Evolutionary conservation across 495 filamentous ascomycete species (phyloP).

Genomic region (Tuber melanosporum): DNA sequence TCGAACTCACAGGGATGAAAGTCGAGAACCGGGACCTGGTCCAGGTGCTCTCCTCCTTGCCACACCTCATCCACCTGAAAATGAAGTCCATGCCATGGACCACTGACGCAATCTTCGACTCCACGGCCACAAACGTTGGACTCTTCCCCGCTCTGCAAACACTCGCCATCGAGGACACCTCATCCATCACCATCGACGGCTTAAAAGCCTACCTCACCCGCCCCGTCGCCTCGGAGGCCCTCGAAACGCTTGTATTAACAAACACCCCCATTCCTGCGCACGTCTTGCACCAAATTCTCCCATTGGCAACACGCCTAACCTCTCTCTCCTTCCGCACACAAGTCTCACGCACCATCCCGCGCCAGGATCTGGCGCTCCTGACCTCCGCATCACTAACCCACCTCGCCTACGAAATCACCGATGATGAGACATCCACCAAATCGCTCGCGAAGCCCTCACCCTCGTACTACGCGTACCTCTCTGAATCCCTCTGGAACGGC

Average conservation of each 20-base stretch:
- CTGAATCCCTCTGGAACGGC: conserved; percentile 67
- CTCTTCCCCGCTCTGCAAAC: conserved; percentile 58
- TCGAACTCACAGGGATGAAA: conserved; percentile 66
- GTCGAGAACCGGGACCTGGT: conserved; percentile 66
- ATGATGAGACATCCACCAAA: conserved; percentile 50
- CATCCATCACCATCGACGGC: conserved; percentile 57
- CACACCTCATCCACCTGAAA: conserved; percentile 62
- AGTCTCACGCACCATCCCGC: conserved; percentile 42
- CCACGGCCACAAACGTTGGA: conserved; percentile 59
- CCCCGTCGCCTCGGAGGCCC: conserved; percentile 25
- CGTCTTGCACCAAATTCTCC: conserved; percentile 36
- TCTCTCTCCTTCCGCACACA: conserved; percentile 41
- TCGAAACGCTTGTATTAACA: conserved; percentile 48
- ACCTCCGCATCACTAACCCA: conserved; percentile 59
- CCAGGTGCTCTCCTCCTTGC: conserved; percentile 62
- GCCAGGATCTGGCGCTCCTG: conserved; percentile 56
- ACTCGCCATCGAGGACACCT: conserved; percentile 56
- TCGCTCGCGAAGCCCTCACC: conserved; percentile 55
- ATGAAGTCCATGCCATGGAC: conserved; percentile 60
- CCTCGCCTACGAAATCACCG: conserved; percentile 76
- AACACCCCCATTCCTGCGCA: conserved; percentile 58
- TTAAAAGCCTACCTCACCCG: conserved; percentile 62
- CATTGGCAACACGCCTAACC: conserved; percentile 41
- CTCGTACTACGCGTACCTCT: conserved; percentile 82
- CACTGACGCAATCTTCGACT: conserved; percentile 66